Conservation (phyloP, 495 filamentous ascomycete species). For the Xylona heveae region DNA sequence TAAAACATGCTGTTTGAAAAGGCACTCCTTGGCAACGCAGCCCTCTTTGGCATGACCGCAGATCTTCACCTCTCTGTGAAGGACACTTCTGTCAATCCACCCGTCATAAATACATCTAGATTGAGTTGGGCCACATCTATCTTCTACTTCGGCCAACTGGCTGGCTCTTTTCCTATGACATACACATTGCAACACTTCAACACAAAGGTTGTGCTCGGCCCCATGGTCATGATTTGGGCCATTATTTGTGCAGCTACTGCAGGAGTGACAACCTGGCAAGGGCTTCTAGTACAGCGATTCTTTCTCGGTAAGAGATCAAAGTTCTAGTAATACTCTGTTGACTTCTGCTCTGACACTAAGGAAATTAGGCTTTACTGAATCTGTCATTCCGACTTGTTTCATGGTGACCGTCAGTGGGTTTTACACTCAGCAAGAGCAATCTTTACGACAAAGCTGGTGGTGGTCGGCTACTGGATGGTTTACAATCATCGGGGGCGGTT, state of each 20-base stretch:
- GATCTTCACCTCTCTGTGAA: slow-evolving; percentile 34
- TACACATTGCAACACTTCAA: slow-evolving; percentile 44
- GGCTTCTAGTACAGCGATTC: slow-evolving; percentile 48
- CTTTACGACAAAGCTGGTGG: slow-evolving; percentile 45
- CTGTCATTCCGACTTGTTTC: slow-evolving; percentile 44
- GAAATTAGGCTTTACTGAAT: slow-evolving; percentile 49
- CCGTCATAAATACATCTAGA: slow-evolving; percentile 34
- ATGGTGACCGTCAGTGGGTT: slow-evolving; percentile 42
- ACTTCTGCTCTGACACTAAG: too few relatives aligned
- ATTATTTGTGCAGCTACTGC: slow-evolving; percentile 46
- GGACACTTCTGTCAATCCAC: slow-evolving; percentile 29
- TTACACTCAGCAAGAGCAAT: slow-evolving; percentile 48
- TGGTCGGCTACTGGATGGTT: slow-evolving; percentile 39
- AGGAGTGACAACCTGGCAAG: slow-evolving; percentile 37
- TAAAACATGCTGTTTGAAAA: slow-evolving; percentile 9
- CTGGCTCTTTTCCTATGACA: slow-evolving; percentile 50
- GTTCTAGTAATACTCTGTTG: too few relatives aligned
- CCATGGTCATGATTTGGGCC: slow-evolving; percentile 44
- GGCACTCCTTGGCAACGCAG: slow-evolving; percentile 47
- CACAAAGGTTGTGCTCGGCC: too few relatives aligned
- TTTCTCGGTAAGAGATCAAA: too few relatives aligned
- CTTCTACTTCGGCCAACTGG: slow-evolving; percentile 65
- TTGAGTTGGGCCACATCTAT: slow-evolving; percentile 56
- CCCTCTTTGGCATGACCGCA: slow-evolving; percentile 53
- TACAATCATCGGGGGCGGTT: slow-evolving; percentile 41